These are phyloP conservation scores for Solioccasus polychromus DNA, from an alignment of 768 basidiomycete species.

Conservation along the genomic window DNA sequence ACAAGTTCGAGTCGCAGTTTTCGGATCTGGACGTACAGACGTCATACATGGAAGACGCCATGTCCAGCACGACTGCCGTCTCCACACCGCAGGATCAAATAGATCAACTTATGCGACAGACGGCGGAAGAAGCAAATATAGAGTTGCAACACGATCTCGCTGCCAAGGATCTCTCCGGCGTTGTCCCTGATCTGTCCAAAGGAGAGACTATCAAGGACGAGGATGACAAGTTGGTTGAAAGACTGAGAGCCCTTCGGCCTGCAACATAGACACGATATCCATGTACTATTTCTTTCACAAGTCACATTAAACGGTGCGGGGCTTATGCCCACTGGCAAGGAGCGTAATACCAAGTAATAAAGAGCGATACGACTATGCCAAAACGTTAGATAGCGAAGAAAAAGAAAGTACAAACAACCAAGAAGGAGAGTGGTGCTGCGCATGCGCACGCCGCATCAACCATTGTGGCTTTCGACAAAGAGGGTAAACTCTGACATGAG, in stretches of 20 bases:
- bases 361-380: constrained; percentile 16
- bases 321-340: constrained; percentile 3
- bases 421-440: constrained; percentile 8
- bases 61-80: constrained; percentile 88
- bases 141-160: constrained; percentile 91
- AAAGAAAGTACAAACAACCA: constrained; percentile 24
- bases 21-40: constrained; percentile 97
- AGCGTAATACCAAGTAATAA: constrained; percentile 20
- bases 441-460: constrained; percentile 12
- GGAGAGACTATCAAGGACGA: constrained; percentile 67
- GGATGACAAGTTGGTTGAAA: constrained; percentile 77
- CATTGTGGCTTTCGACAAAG: constrained; percentile 44
- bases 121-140: constrained; percentile 95
- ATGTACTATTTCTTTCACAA: constrained; percentile 8
- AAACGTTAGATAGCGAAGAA: constrained; percentile 24
- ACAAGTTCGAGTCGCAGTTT: constrained; percentile 97
- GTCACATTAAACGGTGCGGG: constrained; percentile 9
- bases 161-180: constrained; percentile 50
- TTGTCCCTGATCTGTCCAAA: constrained; percentile 54
- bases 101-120: constrained; percentile 86
- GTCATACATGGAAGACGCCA: constrained; percentile 96
- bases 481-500: constrained; percentile 60
- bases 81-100: constrained; percentile 97
- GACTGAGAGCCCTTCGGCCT: constrained; percentile 84
- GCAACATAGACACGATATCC: constrained; percentile 43